Evolutionary conservation across 192 early-diverging fungal genomes (phyloP).

Genomic region (Lunasporangiospora selenospora): DNA sequence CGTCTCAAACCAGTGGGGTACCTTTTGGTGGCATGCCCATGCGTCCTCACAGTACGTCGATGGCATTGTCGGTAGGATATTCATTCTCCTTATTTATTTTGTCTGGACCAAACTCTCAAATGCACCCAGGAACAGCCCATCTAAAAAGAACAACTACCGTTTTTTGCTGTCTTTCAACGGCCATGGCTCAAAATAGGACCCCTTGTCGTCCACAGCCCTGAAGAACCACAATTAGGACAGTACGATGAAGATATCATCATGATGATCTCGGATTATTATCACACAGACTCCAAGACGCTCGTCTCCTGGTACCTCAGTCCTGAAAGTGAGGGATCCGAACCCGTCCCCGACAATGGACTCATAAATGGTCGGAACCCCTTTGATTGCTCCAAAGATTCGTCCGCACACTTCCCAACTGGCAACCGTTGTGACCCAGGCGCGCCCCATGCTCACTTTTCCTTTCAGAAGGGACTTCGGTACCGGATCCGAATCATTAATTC

Average conservation of each 20-base stretch:
- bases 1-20: conserved; percentile 48
- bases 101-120: too few species aligned
- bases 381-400: conserved; percentile 19
- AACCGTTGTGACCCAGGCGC: conserved; percentile 12
- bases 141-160: too few species aligned
- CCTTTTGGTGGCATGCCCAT: conserved; percentile 62
- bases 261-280: conserved; percentile 48
- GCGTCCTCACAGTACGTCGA: conserved; percentile 41
- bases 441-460: conserved; percentile 10
- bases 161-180: not conserved
- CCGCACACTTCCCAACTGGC: conserved; percentile 18
- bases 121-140: too few species aligned
- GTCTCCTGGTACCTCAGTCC: conserved; percentile 44
- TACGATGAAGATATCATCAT: conserved; percentile 54
- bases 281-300: conserved; percentile 24
- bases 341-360: conserved; percentile 25
- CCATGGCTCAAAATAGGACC: not conserved
- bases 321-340: conserved; percentile 32
- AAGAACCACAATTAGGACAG: conserved; percentile 36
- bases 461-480: conserved; percentile 32
- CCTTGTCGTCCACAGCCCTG: conserved; percentile 36
- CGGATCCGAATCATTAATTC: conserved; percentile 47
- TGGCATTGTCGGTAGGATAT: conserved; percentile 23
- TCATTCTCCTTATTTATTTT: not conserved
- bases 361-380: conserved; percentile 23